These are phyloP conservation scores for Odontarrhena argentea DNA, from an alignment of 345 rosid species.

Conservation along the genomic window DNA sequence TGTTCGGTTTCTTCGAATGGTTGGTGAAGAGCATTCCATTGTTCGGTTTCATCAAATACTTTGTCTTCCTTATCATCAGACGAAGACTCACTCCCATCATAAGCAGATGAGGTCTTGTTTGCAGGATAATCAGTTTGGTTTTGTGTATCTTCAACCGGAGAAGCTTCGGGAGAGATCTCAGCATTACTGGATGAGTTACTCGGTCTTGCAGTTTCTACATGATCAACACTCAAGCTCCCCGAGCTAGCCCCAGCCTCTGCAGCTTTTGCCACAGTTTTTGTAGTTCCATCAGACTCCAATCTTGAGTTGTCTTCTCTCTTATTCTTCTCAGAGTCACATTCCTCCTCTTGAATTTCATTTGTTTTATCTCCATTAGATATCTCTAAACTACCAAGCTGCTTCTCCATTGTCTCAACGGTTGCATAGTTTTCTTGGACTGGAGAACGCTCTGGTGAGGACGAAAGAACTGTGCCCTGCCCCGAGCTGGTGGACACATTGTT, in stretches of 20 bases:
- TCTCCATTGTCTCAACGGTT: conserved; percentile 32
- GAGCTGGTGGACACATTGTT: conserved; percentile 41
- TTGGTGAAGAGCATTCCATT: conserved; percentile 45
- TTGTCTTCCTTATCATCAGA: conserved; percentile 64
- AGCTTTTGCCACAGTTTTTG: conserved; percentile 7
- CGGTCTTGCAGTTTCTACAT: conserved; percentile 21
- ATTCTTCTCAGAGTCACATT: conserved; percentile 26
- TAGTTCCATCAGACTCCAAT: conserved; percentile 3
- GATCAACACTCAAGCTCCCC: conserved; percentile 27
- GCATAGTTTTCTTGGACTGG: conserved; percentile 25
- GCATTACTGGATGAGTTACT: conserved; percentile 26
- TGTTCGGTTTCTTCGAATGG: conserved; percentile 37
- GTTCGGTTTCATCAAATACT: conserved; percentile 37
- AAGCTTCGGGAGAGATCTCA: conserved; percentile 33
- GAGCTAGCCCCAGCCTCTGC: conserved; percentile 12
- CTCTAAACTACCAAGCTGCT: conserved; percentile 32
- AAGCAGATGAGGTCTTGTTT: conserved; percentile 58
- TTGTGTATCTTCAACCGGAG: conserved; percentile 29
- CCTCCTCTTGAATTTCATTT: conserved; percentile 34
- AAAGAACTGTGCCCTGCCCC: conserved; percentile 34
- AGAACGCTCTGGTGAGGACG: conserved; percentile 39
- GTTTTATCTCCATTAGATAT: conserved; percentile 33
- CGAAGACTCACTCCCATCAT: conserved; percentile 76
- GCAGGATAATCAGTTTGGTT: conserved; percentile 22
- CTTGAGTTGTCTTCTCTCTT: conserved; percentile 36